A percentile compares a stretch with the other conserved stretches of the same genome.
Evolutionary conservation across 257 asterid species (phyloP).

Genomic region (Rehmannia glutinosa): DNA sequence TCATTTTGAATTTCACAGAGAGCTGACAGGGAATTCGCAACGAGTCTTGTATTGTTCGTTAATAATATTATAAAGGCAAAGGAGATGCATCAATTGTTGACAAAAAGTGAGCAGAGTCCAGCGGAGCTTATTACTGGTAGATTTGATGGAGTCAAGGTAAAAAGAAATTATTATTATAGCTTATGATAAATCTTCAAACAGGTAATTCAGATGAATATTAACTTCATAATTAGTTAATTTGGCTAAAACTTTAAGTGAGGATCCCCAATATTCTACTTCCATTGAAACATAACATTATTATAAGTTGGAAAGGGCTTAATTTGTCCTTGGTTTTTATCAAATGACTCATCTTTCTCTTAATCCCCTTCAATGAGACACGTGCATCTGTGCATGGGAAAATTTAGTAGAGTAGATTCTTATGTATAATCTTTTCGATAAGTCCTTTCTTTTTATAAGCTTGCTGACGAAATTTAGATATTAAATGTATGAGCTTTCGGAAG

Average conservation of each 20-base stretch:
- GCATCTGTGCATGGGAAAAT: no score
- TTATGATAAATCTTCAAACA: neutral
- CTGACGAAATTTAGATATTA: neutral
- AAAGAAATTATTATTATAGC: neutral
- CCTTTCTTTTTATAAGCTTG: neutral
- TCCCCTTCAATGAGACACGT: neutral
- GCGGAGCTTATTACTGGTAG: constrained; percentile 76
- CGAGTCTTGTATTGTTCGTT: constrained; percentile 52
- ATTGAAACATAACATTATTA: no score
- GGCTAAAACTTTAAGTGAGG: neutral
- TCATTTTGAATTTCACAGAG: constrained; percentile 40
- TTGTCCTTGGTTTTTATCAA: no score
- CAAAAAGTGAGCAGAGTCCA: constrained; percentile 41
- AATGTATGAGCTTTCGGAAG: neutral
- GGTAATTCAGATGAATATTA: neutral
- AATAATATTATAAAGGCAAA: constrained; percentile 46
- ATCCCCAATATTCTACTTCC: no score
- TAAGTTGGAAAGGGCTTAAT: no score
- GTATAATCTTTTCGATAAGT: neutral
- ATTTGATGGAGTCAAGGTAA: constrained; percentile 87
- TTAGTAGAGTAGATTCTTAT: neutral
- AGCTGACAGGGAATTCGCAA: constrained; percentile 62
- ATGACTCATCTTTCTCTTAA: no score
- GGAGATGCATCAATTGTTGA: constrained; percentile 54
- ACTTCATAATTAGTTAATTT: neutral